Percentiles rank a stretch among this genome's conserved stretches.
Evolutionary conservation across 352 stramenopile species (phyloP).

Genomic region (Pythium monospermum): DNA sequence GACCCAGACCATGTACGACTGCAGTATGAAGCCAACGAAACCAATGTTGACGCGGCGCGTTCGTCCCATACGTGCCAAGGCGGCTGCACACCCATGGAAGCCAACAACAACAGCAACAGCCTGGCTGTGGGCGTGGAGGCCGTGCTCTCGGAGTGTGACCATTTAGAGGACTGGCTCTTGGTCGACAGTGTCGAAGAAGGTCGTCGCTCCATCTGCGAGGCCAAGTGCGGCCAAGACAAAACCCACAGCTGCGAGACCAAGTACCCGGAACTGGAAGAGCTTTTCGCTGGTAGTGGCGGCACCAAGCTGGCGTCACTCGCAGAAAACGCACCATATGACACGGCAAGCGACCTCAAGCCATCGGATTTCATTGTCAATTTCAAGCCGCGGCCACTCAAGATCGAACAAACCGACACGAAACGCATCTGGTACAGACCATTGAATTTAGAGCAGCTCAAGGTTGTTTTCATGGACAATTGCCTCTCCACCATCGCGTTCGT

Average conservation of each 20-base stretch:
- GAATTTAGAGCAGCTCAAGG: constrained; percentile 24
- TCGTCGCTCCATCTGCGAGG: constrained; percentile 23
- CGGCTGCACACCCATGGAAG: too few species aligned
- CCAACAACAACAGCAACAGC: too few species aligned
- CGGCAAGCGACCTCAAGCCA: constrained; percentile 11
- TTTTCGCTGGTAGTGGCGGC: constrained; percentile 21
- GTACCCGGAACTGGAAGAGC: constrained; percentile 33
- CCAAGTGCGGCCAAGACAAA: constrained; percentile 12
- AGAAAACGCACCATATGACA: constrained; percentile 14
- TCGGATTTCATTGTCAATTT: constrained; percentile 32
- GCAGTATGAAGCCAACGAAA: constrained; percentile 4
- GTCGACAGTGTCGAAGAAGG: constrained; percentile 21
- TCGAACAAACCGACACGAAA: constrained; percentile 14
- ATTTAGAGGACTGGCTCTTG: constrained; percentile 28
- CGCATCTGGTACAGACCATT: constrained; percentile 35
- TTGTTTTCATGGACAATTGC: constrained; percentile 12
- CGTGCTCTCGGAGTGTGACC: constrained; percentile 21
- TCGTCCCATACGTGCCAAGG: too few species aligned
- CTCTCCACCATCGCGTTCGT: constrained; percentile 22
- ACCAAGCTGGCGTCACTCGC: neutral
- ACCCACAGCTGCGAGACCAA: constrained; percentile 5
- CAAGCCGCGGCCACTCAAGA: constrained; percentile 23
- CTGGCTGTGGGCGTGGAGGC: too few species aligned
- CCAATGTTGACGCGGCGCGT: too few species aligned
- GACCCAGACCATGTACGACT: neutral